Base-by-base conservation (phyloP, 208 protist genomes). In the Angomonas ambiguus region DNA sequence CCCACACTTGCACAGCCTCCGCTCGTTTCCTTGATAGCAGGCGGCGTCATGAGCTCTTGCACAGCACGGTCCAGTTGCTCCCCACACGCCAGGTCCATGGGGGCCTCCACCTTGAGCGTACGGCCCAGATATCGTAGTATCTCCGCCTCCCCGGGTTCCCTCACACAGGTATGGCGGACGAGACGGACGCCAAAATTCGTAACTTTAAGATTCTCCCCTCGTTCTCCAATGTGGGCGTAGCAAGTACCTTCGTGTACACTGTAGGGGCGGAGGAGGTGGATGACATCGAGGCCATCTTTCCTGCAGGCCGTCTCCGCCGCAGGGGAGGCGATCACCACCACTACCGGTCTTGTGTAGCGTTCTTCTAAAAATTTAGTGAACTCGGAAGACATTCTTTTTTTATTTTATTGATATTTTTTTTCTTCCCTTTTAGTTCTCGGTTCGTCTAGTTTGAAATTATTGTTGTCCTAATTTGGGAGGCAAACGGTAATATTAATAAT, bases 221-320 rank as follows among this genome's bases (percentile, higher is more conserved):
- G 77, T 45, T 94, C 81, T 2, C 80, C 76, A 22, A 76, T 28
- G 45, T 71, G 79, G 51, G 80, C 76, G 61, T 68, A 79, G 0
- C 87, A 69, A 0, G 65, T 48, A 56, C 82, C 73, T 56, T 32
- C 32, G 53, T 80, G 67, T 33, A 72, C 71, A 55, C 75, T 67
- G 67, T 88, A 91, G 10, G 85, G 89, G 1, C 89, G 80, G 0
- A 95, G 74, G 27, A 95, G 70, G 27, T 95, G 84, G 27, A 92
- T 67, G 16, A 84, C 34, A 51, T 88, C 80, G 25, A 95, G 51
- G 22, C 89, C 89, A 64, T 88, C 87, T 27, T 77, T 75, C 2
- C 59, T 66, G 49, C 73, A 79, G 33, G 77, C 51, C 1, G 60
- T 60, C 27, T 95, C 83, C 5, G 77, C 81, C 1, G 62, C 64